These are phyloP conservation scores for Fusarium udum DNA, from an alignment of 2,329 filamentous ascomycete species.

Conservation along the genomic window DNA sequence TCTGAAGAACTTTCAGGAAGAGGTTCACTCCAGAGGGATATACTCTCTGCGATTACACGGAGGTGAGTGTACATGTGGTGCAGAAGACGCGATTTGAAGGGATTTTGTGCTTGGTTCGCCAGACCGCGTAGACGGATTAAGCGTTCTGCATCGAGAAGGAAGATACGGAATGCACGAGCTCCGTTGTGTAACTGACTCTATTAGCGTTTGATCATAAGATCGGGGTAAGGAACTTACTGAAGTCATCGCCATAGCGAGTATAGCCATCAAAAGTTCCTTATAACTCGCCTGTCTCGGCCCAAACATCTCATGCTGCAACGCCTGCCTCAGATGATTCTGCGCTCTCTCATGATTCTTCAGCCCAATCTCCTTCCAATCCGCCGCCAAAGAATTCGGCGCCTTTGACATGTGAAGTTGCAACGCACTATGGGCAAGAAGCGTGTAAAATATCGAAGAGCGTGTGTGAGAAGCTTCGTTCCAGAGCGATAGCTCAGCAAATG, in stretches of 20 bases:
- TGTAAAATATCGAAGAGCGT: slow-evolving; percentile 51
- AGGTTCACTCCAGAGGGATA: slow-evolving; percentile 29
- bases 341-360: slow-evolving; percentile 44
- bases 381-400: not conserved
- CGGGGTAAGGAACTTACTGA: not conserved
- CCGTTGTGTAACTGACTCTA: slow-evolving; percentile 26
- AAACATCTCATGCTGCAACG: slow-evolving; percentile 47
- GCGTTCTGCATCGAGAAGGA: slow-evolving; percentile 55
- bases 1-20: not conserved
- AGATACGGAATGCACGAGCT: slow-evolving; percentile 26
- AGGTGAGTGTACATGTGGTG: slow-evolving; percentile 59
- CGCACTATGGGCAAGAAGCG: slow-evolving; percentile 54
- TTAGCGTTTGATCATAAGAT: rapidly evolving
- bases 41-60: slow-evolving; percentile 57
- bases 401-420: slow-evolving; percentile 49
- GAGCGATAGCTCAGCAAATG: slow-evolving; percentile 53
- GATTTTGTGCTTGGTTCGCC: slow-evolving; percentile 46
- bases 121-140: slow-evolving; percentile 52
- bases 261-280: slow-evolving; percentile 56
- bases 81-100: slow-evolving; percentile 53
- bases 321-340: slow-evolving; percentile 47
- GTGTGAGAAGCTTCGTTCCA: slow-evolving; percentile 52
- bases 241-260: slow-evolving; percentile 46
- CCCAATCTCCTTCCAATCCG: slow-evolving; percentile 45
- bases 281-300: slow-evolving; percentile 52